Evolutionary conservation across 257 asterid genomes (phyloP), one percentile per base, ranked within the genome.

Genomic region (Lithospermum erythrorhizon): DNA sequence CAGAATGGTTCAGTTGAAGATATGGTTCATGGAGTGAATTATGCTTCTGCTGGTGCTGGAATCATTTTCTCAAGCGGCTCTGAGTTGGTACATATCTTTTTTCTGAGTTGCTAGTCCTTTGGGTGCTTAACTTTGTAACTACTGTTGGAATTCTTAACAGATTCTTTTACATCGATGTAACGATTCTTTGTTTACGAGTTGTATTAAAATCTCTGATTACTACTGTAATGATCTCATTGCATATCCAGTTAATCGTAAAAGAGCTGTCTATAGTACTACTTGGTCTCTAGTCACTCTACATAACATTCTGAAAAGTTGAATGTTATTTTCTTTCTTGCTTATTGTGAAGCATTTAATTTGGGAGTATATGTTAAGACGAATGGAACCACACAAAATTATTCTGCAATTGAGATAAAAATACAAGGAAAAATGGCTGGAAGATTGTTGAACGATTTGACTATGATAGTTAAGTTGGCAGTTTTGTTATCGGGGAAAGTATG

Each of bases 31-130:
- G 96, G 97, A 37, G 95, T 84, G 23, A 86, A 89, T 65, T 89
- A 89, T 65, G 99, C 99, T 61, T 93, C 97, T 68, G 98, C 97
- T 61, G 97, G 94, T 55, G 88, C 95, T 25, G 97, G 97, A 53
- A 84, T 89, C 69, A 86, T 93, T 62, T 85, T 81, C 75, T 84
- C 99, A 14, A 89, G 99, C 64, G 99, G 99, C 60, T 77, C 99
- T 54, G 97, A 86, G 75, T 75, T 89, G 97, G 98, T 91, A 79
- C 2, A 57, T 62, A 52, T 30, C 21, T 11, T 18, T 18, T 9
- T 13, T 21, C 11, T 52, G 52, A 52, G 58, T 22, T 19, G 19
- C 23, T 21, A 1, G 49, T 41, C 2, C 0, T 41, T 14, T 41
- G 49, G 13, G 15, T 11, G 49, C 49, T 41, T 41, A 41, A 41